Evolutionary conservation across 1,284 basidiomycete genomes (phyloP).

Genomic region (Kalmanozyma brasiliensis): DNA sequence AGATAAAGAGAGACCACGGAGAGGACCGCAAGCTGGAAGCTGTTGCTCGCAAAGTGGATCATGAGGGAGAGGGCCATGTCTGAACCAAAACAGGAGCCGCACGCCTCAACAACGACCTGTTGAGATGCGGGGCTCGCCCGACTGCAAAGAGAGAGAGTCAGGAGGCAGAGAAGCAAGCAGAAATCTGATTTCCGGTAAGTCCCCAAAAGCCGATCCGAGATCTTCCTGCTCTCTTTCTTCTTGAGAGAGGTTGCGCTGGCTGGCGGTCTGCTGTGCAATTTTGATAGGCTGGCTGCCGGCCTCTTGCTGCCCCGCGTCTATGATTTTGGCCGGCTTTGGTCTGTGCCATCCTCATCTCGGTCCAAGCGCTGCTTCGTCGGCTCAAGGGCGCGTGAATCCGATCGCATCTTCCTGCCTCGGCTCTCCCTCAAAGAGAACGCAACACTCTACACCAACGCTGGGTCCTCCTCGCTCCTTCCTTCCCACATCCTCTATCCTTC

Average conservation of each 20-base stretch:
- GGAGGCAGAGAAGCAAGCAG: too few species aligned
- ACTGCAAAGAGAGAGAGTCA: not conserved
- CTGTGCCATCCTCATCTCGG: not conserved
- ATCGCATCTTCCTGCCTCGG: not conserved
- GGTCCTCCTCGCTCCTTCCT: conserved; percentile 7
- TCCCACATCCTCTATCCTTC: conserved; percentile 10
- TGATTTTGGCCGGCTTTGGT: not conserved
- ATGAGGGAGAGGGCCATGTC: too few species aligned
- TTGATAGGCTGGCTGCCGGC: not conserved
- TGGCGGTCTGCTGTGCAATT: not conserved
- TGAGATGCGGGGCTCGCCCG: not conserved
- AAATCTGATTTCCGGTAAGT: conserved; percentile 21
- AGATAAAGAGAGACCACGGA: too few species aligned
- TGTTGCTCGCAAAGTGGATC: conserved; percentile 8
- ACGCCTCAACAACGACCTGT: too few species aligned
- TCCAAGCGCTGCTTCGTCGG: conserved; percentile 14
- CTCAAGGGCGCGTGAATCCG: conserved; percentile 18
- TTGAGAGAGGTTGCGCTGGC: not conserved
- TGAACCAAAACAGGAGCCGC: too few species aligned
- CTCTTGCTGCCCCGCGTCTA: not conserved
- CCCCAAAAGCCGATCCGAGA: conserved; percentile 40
- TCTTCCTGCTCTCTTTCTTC: conserved; percentile 15
- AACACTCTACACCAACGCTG: conserved; percentile 4
- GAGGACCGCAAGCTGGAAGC: too few species aligned
- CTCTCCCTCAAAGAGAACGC: conserved; percentile 6